Conservation (phyloP, 257 asterid species). For the Primulina eburnea region DNA sequence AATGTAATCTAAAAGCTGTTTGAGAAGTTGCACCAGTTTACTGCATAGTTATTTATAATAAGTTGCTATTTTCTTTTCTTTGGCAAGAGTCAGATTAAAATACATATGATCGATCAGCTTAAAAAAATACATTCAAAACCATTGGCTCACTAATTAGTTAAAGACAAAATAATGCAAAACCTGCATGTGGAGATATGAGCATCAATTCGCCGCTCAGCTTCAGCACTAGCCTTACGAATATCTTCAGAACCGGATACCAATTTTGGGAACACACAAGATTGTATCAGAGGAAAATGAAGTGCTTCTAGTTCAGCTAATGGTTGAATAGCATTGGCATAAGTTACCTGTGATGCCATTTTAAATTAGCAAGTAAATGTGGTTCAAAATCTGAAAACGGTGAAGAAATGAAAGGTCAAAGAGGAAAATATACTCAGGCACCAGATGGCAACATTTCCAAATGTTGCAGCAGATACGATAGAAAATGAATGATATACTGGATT, state of each 20-base stretch:
- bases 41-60: neutral
- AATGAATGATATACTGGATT: neutral
- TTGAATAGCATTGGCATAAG: conserved; percentile 61
- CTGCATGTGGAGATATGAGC: conserved; percentile 74
- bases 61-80: conserved; percentile 3
- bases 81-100: neutral
- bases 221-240: conserved; percentile 78
- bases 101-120: conserved; percentile 7
- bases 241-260: conserved; percentile 71
- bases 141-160: neutral
- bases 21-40: conserved; percentile 5
- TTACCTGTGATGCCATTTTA: conserved; percentile 47
- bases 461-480: neutral
- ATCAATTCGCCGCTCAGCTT: conserved; percentile 86
- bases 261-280: conserved; percentile 85
- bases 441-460: conserved; percentile 5
- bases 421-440: neutral
- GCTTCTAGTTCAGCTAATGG: conserved; percentile 88
- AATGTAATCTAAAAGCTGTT: conserved; percentile 8
- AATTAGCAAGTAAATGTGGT: conserved; percentile 7
- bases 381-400: neutral
- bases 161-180: conserved; percentile 31
- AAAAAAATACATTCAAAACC: conserved; percentile 9
- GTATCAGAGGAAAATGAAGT: conserved; percentile 80
- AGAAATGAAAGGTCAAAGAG: neutral